phyloP scores from a whole-genome alignment of 345 rosid genomes.

The Erodium maritimum region DNA sequence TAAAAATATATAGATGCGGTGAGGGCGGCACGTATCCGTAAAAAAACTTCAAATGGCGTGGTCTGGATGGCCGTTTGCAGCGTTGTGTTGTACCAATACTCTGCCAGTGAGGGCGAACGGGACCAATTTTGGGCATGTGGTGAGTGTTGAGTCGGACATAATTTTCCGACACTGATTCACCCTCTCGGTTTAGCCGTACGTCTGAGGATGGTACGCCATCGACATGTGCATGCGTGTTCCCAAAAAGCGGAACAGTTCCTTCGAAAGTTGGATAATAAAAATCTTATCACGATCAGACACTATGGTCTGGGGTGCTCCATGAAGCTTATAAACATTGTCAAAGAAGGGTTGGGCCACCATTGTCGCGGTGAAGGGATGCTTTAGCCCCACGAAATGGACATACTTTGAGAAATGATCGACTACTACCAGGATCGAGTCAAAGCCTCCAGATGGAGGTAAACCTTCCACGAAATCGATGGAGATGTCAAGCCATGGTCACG shows the following conservation, averaged over 20 bases:
- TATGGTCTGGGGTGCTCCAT: background rate
- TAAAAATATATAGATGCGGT: background rate
- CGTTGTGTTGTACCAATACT: slow-evolving; percentile 2
- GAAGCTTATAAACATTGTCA: background rate
- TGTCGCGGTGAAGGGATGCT: background rate
- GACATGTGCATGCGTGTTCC: background rate
- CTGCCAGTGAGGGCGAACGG: background rate
- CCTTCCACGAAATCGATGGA: background rate
- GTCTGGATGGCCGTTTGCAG: background rate
- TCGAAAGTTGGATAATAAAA: background rate
- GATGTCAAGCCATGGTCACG: background rate
- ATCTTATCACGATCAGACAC: background rate
- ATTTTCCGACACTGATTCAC: background rate
- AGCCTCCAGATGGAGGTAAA: background rate
- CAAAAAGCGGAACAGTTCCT: background rate
- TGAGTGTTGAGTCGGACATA: background rate
- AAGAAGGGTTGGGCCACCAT: background rate
- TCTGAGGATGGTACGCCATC: background rate
- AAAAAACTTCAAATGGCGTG: background rate
- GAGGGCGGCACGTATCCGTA: background rate
- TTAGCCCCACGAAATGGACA: background rate
- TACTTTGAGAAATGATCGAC: background rate
- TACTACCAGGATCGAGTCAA: too few relatives aligned
- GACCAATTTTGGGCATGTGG: background rate
- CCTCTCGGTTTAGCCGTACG: background rate